These are phyloP conservation scores for Kuraishia ogatae DNA, from an alignment of 805 yeast species.

Conservation along the genomic window DNA sequence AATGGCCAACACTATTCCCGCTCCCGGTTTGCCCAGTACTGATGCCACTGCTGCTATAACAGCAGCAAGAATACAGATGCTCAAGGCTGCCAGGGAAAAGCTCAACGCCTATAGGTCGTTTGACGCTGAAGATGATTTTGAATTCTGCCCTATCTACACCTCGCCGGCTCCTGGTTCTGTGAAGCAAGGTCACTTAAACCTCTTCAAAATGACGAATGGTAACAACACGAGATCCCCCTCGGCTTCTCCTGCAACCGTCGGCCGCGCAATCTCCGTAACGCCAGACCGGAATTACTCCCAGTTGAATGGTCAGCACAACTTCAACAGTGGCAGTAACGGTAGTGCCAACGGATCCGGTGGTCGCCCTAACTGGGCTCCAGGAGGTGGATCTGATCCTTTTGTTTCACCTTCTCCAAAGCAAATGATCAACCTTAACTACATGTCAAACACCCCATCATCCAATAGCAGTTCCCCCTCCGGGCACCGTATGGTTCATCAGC, in stretches of 20 bases:
- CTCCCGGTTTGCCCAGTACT: neutral
- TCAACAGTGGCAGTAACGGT: neutral
- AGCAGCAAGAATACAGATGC: neutral
- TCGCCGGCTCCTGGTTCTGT: neutral
- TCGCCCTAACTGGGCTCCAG: neutral
- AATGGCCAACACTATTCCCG: slow-evolving; percentile 3
- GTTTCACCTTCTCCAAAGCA: slow-evolving; percentile 8
- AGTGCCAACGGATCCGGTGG: neutral
- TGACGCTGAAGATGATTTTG: slow-evolving; percentile 63
- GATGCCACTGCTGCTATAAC: neutral
- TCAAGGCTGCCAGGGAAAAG: slow-evolving; percentile 27
- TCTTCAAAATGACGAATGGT: slow-evolving; percentile 1
- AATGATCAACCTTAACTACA: slow-evolving; percentile 10
- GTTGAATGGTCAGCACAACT: neutral
- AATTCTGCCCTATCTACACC: slow-evolving; percentile 46
- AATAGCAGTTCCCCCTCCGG: slow-evolving; percentile 10
- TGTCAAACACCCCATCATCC: slow-evolving; percentile 13
- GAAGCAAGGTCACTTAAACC: neutral
- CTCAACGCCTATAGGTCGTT: slow-evolving; percentile 60
- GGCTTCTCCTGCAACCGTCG: neutral
- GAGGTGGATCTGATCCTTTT: neutral
- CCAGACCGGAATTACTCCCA: slow-evolving; percentile 1
- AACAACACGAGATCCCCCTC: slow-evolving; percentile 1
- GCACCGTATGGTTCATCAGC: slow-evolving; percentile 1
- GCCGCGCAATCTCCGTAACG: neutral